Evolutionary conservation across 2,329 filamentous ascomycete genomes (phyloP).

Genomic region (Monosporascus ibericus): DNA sequence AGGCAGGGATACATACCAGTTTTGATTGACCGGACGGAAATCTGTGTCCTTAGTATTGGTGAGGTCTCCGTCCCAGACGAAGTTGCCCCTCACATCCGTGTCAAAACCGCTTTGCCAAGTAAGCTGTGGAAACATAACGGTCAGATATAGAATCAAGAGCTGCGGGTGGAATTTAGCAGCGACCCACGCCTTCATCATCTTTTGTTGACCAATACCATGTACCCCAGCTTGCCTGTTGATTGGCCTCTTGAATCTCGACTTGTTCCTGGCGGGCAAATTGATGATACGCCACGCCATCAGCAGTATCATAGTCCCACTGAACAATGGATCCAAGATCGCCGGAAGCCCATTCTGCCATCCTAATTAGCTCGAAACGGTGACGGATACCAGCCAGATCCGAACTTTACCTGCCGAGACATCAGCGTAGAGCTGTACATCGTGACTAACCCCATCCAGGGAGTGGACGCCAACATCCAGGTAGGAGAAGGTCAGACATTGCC

Average conservation of each 20-base stretch:
- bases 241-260: conserved; percentile 59
- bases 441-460: conserved; percentile 55
- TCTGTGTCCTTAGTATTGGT: conserved; percentile 57
- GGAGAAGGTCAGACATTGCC: conserved; percentile 65
- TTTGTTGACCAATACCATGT: conserved; percentile 65
- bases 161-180: neutral
- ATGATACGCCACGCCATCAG: conserved; percentile 55
- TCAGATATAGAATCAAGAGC: neutral
- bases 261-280: conserved; percentile 55
- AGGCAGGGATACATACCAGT: conserved; percentile 32
- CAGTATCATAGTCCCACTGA: conserved; percentile 54
- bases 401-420: conserved; percentile 63
- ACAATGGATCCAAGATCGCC: conserved; percentile 51
- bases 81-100: conserved; percentile 57
- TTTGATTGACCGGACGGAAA: conserved; percentile 62
- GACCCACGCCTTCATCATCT: conserved; percentile 38
- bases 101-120: conserved; percentile 69
- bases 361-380: conserved; percentile 1
- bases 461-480: conserved; percentile 60
- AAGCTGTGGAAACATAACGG: conserved; percentile 33
- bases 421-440: conserved; percentile 65
- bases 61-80: conserved; percentile 56
- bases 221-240: conserved; percentile 76
- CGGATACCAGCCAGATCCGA: neutral
- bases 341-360: conserved; percentile 60